Evolutionary conservation across 192 early-diverging fungal species (phyloP).

Genomic region (Umbelopsis sp.): DNA sequence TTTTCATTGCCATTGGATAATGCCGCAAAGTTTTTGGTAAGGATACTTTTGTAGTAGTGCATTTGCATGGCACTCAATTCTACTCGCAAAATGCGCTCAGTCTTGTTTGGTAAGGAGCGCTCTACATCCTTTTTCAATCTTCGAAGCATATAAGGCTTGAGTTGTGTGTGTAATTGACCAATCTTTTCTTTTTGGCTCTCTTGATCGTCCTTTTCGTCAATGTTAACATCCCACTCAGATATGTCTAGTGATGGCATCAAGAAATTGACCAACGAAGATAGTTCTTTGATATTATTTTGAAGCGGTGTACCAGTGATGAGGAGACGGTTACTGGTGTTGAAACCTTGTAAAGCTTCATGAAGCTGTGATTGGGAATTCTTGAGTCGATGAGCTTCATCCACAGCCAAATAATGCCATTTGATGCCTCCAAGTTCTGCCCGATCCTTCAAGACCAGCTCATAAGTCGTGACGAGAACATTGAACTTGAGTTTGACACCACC

Average conservation of each 20-base stretch:
- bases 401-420: slow-evolving; percentile 89
- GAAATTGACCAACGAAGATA: slow-evolving; percentile 86
- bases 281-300: slow-evolving; percentile 94
- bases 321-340: slow-evolving; percentile 84
- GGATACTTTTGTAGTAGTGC: slow-evolving; percentile 91
- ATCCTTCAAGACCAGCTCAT: slow-evolving; percentile 92
- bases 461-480: slow-evolving; percentile 92
- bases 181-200: slow-evolving; percentile 62
- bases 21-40: slow-evolving; percentile 86
- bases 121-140: slow-evolving; percentile 97
- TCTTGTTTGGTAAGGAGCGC: slow-evolving; percentile 90
- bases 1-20: slow-evolving; percentile 57
- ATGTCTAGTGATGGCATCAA: slow-evolving; percentile 87
- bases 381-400: slow-evolving; percentile 96
- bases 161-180: slow-evolving; percentile 72
- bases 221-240: slow-evolving; percentile 74
- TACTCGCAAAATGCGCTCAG: slow-evolving; percentile 91
- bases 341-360: slow-evolving; percentile 84
- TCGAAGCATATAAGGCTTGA: slow-evolving; percentile 90
- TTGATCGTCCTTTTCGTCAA: slow-evolving; percentile 64
- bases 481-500: slow-evolving; percentile 63
- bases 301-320: slow-evolving; percentile 96
- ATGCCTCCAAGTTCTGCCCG: slow-evolving; percentile 75
- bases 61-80: slow-evolving; percentile 87
- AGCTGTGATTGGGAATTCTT: slow-evolving; percentile 92